Evolutionary conservation across 2,329 filamentous ascomycete species (phyloP), one percentile per base, ranked within the genome.

Genomic region (Clarireedia monteithiana): DNA sequence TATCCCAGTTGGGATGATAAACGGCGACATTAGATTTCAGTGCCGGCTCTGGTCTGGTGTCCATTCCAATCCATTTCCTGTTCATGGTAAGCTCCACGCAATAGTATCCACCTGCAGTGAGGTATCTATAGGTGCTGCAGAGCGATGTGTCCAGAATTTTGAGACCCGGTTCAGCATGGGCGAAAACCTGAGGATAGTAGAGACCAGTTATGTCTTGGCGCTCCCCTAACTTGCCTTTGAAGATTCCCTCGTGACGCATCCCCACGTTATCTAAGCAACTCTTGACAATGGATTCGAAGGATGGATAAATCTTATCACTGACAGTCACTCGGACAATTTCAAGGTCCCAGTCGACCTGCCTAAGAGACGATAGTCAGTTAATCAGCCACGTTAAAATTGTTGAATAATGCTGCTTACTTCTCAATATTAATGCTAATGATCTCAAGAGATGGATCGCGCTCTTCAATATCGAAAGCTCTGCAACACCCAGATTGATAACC

Each of bases 21-120:
- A 30, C 27, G 7, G 27, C 3, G 27, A 30, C 27, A 10, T 9
- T 9, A 30, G 7, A 57, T 48, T 3, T 56, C 62, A 52, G 66
- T 61, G 40, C 40, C n/a, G 66, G 66, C 4, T 62, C 60, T 15
- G n/a, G 6, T n/a, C 6, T 40, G 7, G 63, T 66, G n/a, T 60
- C 51, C 4, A 40, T 12, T 6, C 58, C 58, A 6, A 54, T n/a
- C 67, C 66, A 69, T 40, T 50, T 50, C n/a, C 65, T 63, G 53
- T 67, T 66, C 23, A 70, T 61, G 7, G 60, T 50, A 30, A 68
- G 58, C 24, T 70, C 67, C 2, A 69, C 47, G 36, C 66, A 54
- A 53, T 66, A 66, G 9, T 59, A 60, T 26, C 59, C 62, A 1
- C 60, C 42, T 5, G 39, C 50, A 7, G 66, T 46, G 24, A 56